Evolutionary conservation across 192 early-diverging fungal genomes (phyloP).

Genomic region (Allomyces macrogynus): DNA sequence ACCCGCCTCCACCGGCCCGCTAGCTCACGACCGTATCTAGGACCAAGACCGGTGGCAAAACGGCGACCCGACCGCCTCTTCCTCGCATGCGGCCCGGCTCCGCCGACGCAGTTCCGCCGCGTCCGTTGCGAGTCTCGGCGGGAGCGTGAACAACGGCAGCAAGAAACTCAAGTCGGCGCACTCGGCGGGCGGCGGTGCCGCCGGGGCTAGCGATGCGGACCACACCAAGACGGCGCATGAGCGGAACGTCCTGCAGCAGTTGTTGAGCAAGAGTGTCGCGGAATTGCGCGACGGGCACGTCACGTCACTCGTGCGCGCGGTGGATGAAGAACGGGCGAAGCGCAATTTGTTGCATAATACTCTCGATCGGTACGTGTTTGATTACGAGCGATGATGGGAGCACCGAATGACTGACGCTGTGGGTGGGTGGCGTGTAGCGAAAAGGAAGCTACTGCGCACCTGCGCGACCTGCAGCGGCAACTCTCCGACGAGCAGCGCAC

Average conservation of each 20-base stretch:
- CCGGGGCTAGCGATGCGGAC: too few species aligned
- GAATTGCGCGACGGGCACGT: constrained; percentile 28
- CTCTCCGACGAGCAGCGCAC: constrained; percentile 25
- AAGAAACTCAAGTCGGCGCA: constrained; percentile 19
- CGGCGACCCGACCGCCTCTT: constrained; percentile 13
- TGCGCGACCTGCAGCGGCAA: constrained; percentile 27
- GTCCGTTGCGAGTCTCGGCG: background rate
- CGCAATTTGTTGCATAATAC: constrained; percentile 34
- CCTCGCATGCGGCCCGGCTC: constrained; percentile 3
- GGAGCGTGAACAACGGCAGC: background rate
- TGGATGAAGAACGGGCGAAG: constrained; percentile 34
- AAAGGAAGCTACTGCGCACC: constrained; percentile 25
- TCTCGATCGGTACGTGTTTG: constrained; percentile 20
- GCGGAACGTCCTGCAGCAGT: constrained; percentile 19
- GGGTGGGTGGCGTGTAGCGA: constrained; percentile 9
- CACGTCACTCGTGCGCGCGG: constrained; percentile 21
- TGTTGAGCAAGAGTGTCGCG: constrained; percentile 19
- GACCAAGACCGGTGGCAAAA: constrained; percentile 8
- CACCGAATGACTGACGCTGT: constrained; percentile 1
- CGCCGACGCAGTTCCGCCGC: constrained; percentile 7
- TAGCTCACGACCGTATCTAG: background rate
- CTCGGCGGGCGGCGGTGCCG: constrained; percentile 13
- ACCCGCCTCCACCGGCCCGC: background rate
- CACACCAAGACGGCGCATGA: constrained; percentile 28
- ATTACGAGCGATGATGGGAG: too few species aligned